phyloP scores from a whole-genome alignment of 2,329 filamentous ascomycete species.

The Colletotrichum tabaci region DNA sequence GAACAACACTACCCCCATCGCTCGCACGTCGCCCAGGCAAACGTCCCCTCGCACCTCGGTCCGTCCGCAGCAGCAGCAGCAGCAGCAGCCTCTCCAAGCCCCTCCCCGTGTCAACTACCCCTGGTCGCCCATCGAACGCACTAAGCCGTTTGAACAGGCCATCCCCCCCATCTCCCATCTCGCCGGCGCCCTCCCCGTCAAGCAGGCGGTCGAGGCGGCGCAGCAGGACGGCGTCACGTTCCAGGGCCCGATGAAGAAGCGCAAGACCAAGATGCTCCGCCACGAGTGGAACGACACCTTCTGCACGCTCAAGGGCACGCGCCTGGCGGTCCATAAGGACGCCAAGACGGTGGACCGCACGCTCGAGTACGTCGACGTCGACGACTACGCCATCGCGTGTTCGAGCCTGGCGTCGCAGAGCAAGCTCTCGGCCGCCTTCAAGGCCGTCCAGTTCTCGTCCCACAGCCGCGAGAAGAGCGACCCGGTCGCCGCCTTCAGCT shows the following conservation, averaged over 20 bases:
- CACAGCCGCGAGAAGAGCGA: conserved; percentile 68
- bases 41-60: conserved; percentile 54
- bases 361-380: conserved; percentile 86
- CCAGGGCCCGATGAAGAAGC: conserved; percentile 94
- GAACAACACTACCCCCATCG: conserved; percentile 64
- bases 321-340: conserved; percentile 83
- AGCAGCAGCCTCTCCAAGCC: conserved; percentile 59
- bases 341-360: conserved; percentile 66
- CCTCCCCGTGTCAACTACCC: conserved; percentile 70
- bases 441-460: conserved; percentile 77
- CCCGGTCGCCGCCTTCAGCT: conserved; percentile 80
- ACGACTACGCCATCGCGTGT: conserved; percentile 91
- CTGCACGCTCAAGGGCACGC: conserved; percentile 85
- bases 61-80: conserved; percentile 43
- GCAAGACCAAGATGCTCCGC: conserved; percentile 88
- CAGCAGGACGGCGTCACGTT: conserved; percentile 72
- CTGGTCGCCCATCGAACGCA: conserved; percentile 67
- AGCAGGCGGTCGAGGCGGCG: conserved; percentile 48
- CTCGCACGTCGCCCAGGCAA: conserved; percentile 52
- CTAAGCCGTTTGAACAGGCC: conserved; percentile 60
- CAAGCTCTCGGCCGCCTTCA: conserved; percentile 91
- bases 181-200: conserved; percentile 43
- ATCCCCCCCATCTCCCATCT: conserved; percentile 53
- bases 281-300: conserved; percentile 96
- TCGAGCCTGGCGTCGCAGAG: conserved; percentile 80